These are phyloP conservation scores for Aureobasidium sp. DNA, from an alignment of 2,329 filamentous ascomycete genomes.

Conservation along the genomic window DNA sequence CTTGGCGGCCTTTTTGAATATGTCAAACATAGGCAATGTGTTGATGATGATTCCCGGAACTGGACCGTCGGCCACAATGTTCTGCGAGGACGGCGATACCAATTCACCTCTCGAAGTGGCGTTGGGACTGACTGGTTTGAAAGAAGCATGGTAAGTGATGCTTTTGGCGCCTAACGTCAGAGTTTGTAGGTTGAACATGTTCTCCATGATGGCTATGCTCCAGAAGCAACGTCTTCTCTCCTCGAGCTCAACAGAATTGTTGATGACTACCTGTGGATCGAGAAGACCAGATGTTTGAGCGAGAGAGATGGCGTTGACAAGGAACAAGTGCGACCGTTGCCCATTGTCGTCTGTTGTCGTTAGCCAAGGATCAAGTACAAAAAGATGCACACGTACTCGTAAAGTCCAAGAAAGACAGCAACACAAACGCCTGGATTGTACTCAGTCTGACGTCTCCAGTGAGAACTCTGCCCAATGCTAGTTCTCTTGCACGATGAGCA, in stretches of 20 bases:
- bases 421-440: conserved; percentile 6
- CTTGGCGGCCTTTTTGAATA: conserved; percentile 13
- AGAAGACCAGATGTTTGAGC: conserved; percentile 2
- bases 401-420: conserved; percentile 12
- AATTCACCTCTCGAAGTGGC: conserved; percentile 1
- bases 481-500: conserved; percentile 4
- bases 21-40: conserved; percentile 10
- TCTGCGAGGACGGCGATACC: neutral
- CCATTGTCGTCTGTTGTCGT: conserved; percentile 1
- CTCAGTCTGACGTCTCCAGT: conserved; percentile 1
- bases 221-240: conserved; percentile 12
- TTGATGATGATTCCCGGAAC: conserved; percentile 10
- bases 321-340: conserved; percentile 3
- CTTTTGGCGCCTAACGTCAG: neutral
- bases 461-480: neutral
- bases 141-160: neutral
- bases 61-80: conserved; percentile 5
- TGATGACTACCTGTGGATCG: conserved; percentile 1
- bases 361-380: neutral
- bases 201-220: conserved; percentile 10
- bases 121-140: conserved; percentile 6
- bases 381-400: neutral
- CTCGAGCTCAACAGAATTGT: neutral
- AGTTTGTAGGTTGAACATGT: conserved; percentile 8
- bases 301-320: conserved; percentile 7